phyloP scores from a whole-genome alignment of 2,329 filamentous ascomycete species.

The Penicillium sp. region DNA sequence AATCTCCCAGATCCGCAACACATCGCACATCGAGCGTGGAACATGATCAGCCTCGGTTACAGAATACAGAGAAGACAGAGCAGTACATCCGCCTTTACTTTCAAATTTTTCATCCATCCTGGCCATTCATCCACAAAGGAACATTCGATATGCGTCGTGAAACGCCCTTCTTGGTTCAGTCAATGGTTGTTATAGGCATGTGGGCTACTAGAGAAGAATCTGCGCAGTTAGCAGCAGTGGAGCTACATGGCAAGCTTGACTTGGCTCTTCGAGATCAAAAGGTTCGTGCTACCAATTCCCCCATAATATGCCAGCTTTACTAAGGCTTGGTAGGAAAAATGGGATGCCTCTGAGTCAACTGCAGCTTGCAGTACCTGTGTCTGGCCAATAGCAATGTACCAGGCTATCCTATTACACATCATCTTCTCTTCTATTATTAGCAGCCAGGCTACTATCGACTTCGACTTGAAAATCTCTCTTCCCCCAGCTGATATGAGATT shows the following conservation, averaged over 20 bases:
- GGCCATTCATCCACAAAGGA: constrained; percentile 29
- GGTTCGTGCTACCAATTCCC: constrained; percentile 10
- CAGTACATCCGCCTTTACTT: constrained; percentile 28
- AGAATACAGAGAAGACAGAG: constrained; percentile 3
- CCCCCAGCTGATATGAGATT: constrained; percentile 8
- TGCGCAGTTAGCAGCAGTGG: constrained; percentile 22
- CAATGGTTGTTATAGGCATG: constrained; percentile 29
- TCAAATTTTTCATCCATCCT: constrained; percentile 26
- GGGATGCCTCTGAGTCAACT: constrained; percentile 19
- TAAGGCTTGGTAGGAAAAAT: constrained; percentile 19
- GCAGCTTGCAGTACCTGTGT: constrained; percentile 5
- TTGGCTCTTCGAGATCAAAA: constrained; percentile 26
- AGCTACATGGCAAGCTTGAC: constrained; percentile 25
- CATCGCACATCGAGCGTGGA: neutral
- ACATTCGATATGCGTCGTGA: constrained; percentile 24
- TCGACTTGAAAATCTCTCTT: constrained; percentile 16
- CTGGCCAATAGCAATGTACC: constrained; percentile 35
- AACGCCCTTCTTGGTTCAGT: constrained; percentile 28
- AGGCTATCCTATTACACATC: constrained; percentile 32
- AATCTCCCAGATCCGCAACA: neutral
- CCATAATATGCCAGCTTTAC: neutral
- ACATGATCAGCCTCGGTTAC: neutral
- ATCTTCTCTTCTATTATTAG: constrained; percentile 24
- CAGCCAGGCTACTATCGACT: neutral
- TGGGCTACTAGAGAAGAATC: constrained; percentile 21